phyloP scores from a whole-genome alignment of 768 basidiomycete genomes.

The Lactarius hengduanensis region DNA sequence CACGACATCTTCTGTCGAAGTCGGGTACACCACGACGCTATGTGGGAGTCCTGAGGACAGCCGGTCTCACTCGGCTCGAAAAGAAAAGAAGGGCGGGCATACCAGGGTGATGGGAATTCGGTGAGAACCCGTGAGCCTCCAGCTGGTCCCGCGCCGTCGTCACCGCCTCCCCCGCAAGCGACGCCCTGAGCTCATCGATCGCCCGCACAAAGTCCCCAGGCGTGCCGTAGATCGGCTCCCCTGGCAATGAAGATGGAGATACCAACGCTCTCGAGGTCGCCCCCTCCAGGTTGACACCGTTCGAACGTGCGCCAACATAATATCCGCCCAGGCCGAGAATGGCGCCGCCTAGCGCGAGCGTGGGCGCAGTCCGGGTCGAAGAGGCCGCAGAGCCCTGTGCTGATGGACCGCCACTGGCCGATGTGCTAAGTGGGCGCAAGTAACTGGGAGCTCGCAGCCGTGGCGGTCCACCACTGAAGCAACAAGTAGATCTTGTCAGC shows the following conservation, averaged over 20 bases:
- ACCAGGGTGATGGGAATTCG: slow-evolving; percentile 31
- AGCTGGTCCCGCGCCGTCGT: slow-evolving; percentile 30
- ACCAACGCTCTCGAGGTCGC: not conserved
- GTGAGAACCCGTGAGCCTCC: slow-evolving; percentile 33
- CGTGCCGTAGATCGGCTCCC: slow-evolving; percentile 29
- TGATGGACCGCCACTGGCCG: not conserved
- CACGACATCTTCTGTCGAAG: slow-evolving; percentile 77
- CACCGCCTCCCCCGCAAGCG: slow-evolving; percentile 24
- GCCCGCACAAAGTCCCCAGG: slow-evolving; percentile 32
- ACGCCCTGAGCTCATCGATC: slow-evolving; percentile 31
- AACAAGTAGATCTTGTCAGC: not conserved
- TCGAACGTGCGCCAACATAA: slow-evolving; percentile 14
- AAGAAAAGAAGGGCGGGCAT: not conserved
- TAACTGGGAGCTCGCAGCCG: not conserved
- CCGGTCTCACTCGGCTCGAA: not conserved
- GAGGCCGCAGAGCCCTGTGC: not conserved
- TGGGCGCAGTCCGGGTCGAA: not conserved
- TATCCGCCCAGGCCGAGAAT: slow-evolving; percentile 18
- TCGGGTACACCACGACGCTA: slow-evolving; percentile 63
- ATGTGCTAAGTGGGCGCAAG: not conserved
- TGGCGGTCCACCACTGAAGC: not conserved
- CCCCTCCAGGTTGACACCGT: not conserved
- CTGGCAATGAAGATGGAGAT: not conserved
- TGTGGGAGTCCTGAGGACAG: slow-evolving; percentile 42
- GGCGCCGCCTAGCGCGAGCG: slow-evolving; percentile 2